Percentiles rank a stretch among this genome's conserved stretches.
Conservation (phyloP, 768 basidiomycete species). For the Panaeolus cyanescens region DNA sequence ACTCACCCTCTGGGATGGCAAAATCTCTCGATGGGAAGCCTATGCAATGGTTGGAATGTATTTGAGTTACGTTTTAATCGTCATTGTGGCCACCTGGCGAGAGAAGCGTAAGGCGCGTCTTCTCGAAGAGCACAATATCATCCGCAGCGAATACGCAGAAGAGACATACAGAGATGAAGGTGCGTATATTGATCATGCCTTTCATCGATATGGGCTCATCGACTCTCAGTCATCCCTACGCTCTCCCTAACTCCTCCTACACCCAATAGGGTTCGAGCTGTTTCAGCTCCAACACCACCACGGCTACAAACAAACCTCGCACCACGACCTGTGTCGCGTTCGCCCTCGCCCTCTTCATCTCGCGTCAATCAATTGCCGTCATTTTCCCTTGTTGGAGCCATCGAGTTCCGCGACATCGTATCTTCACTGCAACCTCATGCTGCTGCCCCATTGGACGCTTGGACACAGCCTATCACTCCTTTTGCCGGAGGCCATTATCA, state of each 20-base stretch:
- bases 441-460: constrained; percentile 58
- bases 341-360: constrained; percentile 50
- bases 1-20: constrained; percentile 74
- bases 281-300: constrained; percentile 36
- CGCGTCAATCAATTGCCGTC: constrained; percentile 64
- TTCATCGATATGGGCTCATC: background rate
- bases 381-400: constrained; percentile 90
- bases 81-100: constrained; percentile 82
- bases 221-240: constrained; percentile 22
- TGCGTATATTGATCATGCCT: constrained; percentile 29
- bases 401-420: constrained; percentile 94
- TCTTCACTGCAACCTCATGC: constrained; percentile 75
- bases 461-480: constrained; percentile 68
- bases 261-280: constrained; percentile 40
- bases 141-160: constrained; percentile 64
- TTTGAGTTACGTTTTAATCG: constrained; percentile 71
- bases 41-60: constrained; percentile 73
- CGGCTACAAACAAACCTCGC: constrained; percentile 40
- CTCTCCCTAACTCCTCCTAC: constrained; percentile 33
- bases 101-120: constrained; percentile 52
- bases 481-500: constrained; percentile 80
- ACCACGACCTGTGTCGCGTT: constrained; percentile 43
- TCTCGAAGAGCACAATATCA: constrained; percentile 48
- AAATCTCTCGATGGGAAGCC: constrained; percentile 74
- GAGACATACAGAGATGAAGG: constrained; percentile 63